phyloP scores from a whole-genome alignment of 352 stramenopile species.

The Globisporangium canariense region DNA sequence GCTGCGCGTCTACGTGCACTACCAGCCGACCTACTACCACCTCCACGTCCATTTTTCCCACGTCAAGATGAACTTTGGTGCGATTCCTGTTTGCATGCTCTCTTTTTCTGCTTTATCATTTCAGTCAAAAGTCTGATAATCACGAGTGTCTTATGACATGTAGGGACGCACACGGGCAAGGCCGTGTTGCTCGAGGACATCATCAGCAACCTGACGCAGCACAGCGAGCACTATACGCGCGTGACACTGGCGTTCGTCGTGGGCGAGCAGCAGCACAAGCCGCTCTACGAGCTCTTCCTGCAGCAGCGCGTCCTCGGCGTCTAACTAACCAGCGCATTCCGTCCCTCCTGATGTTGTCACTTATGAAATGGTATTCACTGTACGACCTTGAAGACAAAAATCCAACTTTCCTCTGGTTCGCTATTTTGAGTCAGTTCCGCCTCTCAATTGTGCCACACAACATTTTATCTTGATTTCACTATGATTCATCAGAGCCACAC shows the following conservation, averaged over 20 bases:
- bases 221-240: constrained; percentile 67
- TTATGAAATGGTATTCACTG: too few relatives aligned
- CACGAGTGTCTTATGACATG: background rate
- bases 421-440: background rate
- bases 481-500: background rate
- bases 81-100: background rate
- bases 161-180: constrained; percentile 74
- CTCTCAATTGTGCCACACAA: background rate
- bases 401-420: too few relatives aligned
- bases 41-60: constrained; percentile 87
- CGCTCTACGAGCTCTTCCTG: constrained; percentile 59
- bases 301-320: constrained; percentile 43
- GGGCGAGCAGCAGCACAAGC: constrained; percentile 80
- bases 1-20: constrained; percentile 84
- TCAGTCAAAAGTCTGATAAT: too few relatives aligned
- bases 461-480: background rate
- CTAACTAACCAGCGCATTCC: background rate
- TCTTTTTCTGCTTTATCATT: background rate
- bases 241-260: constrained; percentile 73
- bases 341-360: background rate
- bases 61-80: constrained; percentile 77
- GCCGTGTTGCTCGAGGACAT: constrained; percentile 83
- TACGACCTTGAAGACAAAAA: too few relatives aligned
- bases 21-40: constrained; percentile 88
- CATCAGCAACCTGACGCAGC: constrained; percentile 71